Conservation (phyloP, 257 asterid genomes). For the Penstemon eatonii region DNA sequence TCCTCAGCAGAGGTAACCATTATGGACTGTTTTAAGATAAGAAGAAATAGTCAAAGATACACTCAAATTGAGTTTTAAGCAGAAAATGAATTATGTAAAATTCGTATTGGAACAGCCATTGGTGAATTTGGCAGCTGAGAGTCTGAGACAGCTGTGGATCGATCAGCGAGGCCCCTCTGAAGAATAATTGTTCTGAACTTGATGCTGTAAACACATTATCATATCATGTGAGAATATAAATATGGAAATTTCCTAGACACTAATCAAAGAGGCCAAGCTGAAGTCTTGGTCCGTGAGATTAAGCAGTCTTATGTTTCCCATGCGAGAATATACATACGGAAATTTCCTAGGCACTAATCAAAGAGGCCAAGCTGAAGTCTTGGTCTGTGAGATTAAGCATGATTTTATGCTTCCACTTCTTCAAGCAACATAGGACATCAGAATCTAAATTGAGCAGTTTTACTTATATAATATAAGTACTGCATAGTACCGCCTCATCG, state of each 20-base stretch:
- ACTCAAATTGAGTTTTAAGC: too few species aligned
- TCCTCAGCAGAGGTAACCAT: too few species aligned
- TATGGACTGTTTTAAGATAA: too few species aligned
- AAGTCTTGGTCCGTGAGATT: not conserved
- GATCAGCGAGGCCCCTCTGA: conserved; percentile 93
- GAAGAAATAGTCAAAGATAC: too few species aligned
- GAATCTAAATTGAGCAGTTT: not conserved
- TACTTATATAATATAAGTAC: not conserved
- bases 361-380: too few species aligned
- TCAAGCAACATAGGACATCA: not conserved
- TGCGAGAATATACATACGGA: too few species aligned
- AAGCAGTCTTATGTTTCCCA: not conserved
- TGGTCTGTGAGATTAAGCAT: not conserved
- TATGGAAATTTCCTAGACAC: not conserved
- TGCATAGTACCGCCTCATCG: not conserved
- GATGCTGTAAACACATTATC: conserved; percentile 55
- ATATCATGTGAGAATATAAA: conserved; percentile 16
- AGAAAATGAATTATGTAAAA: too few species aligned
- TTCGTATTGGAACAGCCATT: too few species aligned
- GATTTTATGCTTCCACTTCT: conserved; percentile 8
- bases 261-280: conserved; percentile 15
- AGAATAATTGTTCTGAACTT: conserved; percentile 81
- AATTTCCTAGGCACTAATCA: too few species aligned
- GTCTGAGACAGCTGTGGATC: conserved; percentile 57
- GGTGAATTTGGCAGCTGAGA: too few species aligned